phyloP scores from a whole-genome alignment of 192 early-diverging fungal genomes.

The Chytriomyces sp. region DNA sequence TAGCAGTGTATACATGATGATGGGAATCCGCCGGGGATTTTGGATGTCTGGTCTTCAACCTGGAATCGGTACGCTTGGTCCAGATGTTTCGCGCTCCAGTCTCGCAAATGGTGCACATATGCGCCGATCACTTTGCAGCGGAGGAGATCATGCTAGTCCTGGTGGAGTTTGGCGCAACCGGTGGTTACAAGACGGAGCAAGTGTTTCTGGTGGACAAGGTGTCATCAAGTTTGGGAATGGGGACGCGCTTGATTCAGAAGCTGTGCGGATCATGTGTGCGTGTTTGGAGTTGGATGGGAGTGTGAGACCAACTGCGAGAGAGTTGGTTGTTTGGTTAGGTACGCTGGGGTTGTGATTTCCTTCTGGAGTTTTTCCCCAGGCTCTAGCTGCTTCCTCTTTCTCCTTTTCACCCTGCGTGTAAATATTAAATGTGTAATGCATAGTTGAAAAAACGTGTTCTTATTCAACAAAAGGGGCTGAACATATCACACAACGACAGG shows the following conservation, averaged over 20 bases:
- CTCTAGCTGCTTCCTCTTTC: not conserved
- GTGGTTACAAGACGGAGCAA: conserved; percentile 23
- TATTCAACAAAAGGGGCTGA: too few species aligned
- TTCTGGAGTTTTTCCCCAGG: not conserved
- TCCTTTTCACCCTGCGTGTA: not conserved
- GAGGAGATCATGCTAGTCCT: too few species aligned
- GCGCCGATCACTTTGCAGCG: not conserved
- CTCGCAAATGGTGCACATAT: conserved; percentile 24
- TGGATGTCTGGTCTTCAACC: conserved; percentile 55
- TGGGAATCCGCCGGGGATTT: conserved; percentile 53
- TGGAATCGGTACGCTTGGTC: conserved; percentile 34
- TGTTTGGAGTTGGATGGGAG: conserved; percentile 39
- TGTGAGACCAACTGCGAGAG: conserved; percentile 39
- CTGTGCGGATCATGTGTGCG: conserved; percentile 38
- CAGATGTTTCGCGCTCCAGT: conserved; percentile 16
- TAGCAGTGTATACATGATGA: conserved; percentile 46
- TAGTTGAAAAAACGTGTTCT: too few species aligned
- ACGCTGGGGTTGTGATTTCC: not conserved
- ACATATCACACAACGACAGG: too few species aligned
- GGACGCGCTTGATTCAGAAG: conserved; percentile 37
- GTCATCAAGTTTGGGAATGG: conserved; percentile 43
- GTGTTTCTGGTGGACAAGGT: conserved; percentile 31
- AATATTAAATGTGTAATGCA: too few species aligned
- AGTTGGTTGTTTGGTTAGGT: conserved; percentile 36
- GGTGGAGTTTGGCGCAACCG: conserved; percentile 5